A percentile compares a stretch with the other conserved stretches of the same genome.
These are phyloP conservation scores for Niveomyces coronatus DNA, from an alignment of 2,329 filamentous ascomycete genomes.

Conservation along the genomic window DNA sequence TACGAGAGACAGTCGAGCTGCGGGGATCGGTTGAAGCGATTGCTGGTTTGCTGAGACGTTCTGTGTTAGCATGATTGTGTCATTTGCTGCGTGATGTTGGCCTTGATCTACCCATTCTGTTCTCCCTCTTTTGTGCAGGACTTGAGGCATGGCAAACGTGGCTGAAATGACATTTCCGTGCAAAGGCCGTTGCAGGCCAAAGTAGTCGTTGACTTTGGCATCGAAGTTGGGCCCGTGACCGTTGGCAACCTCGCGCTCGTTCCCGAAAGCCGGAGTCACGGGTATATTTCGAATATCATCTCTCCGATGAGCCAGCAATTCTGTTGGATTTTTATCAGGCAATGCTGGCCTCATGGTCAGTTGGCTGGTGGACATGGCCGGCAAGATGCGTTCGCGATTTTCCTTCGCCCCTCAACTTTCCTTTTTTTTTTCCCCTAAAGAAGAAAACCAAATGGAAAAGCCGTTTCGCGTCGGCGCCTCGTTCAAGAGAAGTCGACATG, in stretches of 20 bases:
- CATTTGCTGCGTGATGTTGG: too few relatives aligned
- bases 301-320: not conserved
- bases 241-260: not conserved
- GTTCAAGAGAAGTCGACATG: too few relatives aligned
- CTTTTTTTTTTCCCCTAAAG: too few relatives aligned
- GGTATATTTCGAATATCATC: not conserved
- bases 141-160: conserved; percentile 52
- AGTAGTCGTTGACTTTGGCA: not conserved
- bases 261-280: conserved; percentile 5
- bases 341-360: not conserved
- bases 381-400: too few relatives aligned
- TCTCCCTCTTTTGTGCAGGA: conserved; percentile 45
- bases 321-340: not conserved
- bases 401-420: too few relatives aligned
- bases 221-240: not conserved
- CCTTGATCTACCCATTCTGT: conserved; percentile 56
- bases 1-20: conserved; percentile 85
- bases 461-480: too few relatives aligned
- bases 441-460: too few relatives aligned
- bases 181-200: conserved; percentile 17
- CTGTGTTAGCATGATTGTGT: too few relatives aligned
- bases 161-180: conserved; percentile 56
- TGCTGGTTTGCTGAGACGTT: not conserved
- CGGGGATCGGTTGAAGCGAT: conserved; percentile 54
- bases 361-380: not conserved